phyloP scores from a whole-genome alignment of 352 stramenopile species.

The Phytophthora hibernalis region DNA sequence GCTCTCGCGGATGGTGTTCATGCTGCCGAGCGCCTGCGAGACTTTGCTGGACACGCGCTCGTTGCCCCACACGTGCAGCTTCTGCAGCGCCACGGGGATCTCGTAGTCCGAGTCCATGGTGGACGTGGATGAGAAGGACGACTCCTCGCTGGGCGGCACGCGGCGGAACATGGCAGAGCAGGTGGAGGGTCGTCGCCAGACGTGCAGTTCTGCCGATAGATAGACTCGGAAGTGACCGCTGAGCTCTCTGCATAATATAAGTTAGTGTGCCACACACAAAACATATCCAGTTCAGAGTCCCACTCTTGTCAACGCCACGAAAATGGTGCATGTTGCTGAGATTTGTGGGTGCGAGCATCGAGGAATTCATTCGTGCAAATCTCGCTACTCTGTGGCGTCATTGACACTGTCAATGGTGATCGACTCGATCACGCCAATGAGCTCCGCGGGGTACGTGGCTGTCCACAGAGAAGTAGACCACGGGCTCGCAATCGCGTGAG shows the following conservation, averaged over 20 bases:
- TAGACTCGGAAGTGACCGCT: slow-evolving; percentile 16
- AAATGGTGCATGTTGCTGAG: slow-evolving; percentile 1
- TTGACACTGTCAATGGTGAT: neutral
- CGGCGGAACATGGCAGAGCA: slow-evolving; percentile 29
- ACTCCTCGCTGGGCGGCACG: slow-evolving; percentile 42
- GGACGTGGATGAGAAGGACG: slow-evolving; percentile 80
- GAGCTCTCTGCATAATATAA: neutral
- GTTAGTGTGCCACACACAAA: slow-evolving; percentile 32
- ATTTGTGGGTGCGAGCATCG: neutral
- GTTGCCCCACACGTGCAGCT: slow-evolving; percentile 67
- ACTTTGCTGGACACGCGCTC: slow-evolving; percentile 74
- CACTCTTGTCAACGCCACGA: slow-evolving; percentile 20
- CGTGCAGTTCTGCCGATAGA: slow-evolving; percentile 19
- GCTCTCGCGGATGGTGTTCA: slow-evolving; percentile 78
- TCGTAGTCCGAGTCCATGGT: slow-evolving; percentile 90
- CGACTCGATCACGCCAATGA: slow-evolving; percentile 1
- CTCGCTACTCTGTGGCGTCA: neutral
- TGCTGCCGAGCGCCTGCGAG: slow-evolving; percentile 62
- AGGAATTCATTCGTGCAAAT: slow-evolving; percentile 36
- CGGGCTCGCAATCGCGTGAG: slow-evolving; percentile 1
- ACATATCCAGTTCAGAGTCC: slow-evolving; percentile 21
- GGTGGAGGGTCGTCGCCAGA: slow-evolving; percentile 1
- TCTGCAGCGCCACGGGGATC: slow-evolving; percentile 74
- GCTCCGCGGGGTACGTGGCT: slow-evolving; percentile 24
- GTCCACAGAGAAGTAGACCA: neutral